Evolutionary conservation across 208 protist species (phyloP), one percentile per base, ranked within the genome.

Genomic region (Spironucleus salmonicida): DNA sequence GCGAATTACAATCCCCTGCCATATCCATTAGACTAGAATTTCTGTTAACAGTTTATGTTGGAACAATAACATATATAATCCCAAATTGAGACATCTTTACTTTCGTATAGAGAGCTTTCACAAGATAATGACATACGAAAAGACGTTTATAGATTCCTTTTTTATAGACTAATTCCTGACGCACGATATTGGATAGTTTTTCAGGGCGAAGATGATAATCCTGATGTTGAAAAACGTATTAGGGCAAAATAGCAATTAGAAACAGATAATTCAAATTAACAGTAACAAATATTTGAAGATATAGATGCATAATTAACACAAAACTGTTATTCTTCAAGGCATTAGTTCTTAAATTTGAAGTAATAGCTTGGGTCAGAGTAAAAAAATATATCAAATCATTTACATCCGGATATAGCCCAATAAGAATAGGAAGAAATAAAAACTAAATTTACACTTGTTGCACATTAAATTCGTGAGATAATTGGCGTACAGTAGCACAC

Each of bases 81-180:
- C 4, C 45, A 2, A 2, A 38, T 15, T 30, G 35, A 15, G 61
- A 15, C 61, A 15, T 67, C 35, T 30, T n/a, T 15, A 15, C 26
- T 34, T 15, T 67, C 61, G 15, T 30, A 23, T 15, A 67, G 15
- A 67, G 61, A 67, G 26, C 23, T 67, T 19, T 30, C 19, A 34
- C 30, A 39, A 15, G 19, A 38, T 67, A 34, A 30, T 13, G 23
- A 15, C 30, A n/a, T 15, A 38, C 35, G 35, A 15, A 30, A 67
- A 34, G 61, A 67, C 61, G 61, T 67, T 13, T 15, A 39, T 67
- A 15, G 61, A 15, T 67, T 39, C 61, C 61, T 67, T 15, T 39
- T 67, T 38, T 15, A 67, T 23, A n/a, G 35, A 15, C 35, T 40
- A 23, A 23, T 30, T 38, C 61, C 61, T 39, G 61, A 67, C 30